phyloP scores from a whole-genome alignment of 805 yeast genomes.

The Barnettozyma populi region DNA sequence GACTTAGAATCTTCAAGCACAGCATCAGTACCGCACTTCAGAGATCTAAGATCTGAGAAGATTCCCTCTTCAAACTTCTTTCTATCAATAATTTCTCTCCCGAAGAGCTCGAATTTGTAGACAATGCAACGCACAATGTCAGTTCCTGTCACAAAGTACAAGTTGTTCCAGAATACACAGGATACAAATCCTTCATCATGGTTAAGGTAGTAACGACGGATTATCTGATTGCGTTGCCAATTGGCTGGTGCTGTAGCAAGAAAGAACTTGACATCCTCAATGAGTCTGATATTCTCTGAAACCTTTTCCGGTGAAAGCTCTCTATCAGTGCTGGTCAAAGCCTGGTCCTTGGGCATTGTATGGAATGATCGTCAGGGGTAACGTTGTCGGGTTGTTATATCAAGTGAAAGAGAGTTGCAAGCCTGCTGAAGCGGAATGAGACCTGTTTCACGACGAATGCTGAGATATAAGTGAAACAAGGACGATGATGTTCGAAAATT shows the following conservation, averaged over 20 bases:
- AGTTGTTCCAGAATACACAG: constrained; percentile 87
- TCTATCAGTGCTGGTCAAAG: background rate
- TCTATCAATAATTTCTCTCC: constrained; percentile 75
- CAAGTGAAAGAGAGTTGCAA: background rate
- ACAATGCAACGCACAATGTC: constrained; percentile 91
- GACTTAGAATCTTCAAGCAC: constrained; percentile 83
- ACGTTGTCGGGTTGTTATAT: background rate
- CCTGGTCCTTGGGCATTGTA: background rate
- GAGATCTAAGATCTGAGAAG: constrained; percentile 80
- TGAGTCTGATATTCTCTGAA: constrained; percentile 53
- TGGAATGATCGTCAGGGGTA: background rate
- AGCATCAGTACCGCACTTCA: constrained; percentile 85
- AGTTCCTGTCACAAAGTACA: constrained; percentile 90
- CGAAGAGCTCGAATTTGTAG: constrained; percentile 84
- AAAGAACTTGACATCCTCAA: constrained; percentile 79
- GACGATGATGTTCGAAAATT: background rate
- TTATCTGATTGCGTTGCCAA: constrained; percentile 86
- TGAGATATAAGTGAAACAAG: background rate
- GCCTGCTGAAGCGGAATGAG: background rate
- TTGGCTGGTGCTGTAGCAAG: constrained; percentile 91
- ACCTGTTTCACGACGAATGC: background rate
- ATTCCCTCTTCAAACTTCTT: constrained; percentile 97
- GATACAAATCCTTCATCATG: constrained; percentile 89
- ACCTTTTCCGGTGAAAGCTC: constrained; percentile 22
- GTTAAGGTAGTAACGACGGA: constrained; percentile 77